A percentile compares a stretch with the other conserved stretches of the same genome.
Conservation (phyloP, 2,329 filamentous ascomycete genomes). For the Boeremia lycopersici region DNA sequence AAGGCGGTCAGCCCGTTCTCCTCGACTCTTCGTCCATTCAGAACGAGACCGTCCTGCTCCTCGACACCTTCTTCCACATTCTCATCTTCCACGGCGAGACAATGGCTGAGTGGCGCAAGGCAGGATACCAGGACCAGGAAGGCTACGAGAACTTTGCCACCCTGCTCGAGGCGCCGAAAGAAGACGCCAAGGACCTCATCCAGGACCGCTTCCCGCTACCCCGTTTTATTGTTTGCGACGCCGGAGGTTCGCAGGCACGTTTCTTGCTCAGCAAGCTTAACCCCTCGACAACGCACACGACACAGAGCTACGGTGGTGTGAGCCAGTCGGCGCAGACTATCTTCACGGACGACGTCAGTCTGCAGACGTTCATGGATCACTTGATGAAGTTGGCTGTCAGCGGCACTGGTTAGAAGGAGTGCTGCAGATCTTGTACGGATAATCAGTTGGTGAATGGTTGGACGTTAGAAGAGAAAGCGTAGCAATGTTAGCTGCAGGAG, state of each 20-base stretch:
- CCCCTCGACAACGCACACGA: constrained; percentile 95
- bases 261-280: constrained; percentile 98
- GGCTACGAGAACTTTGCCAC: constrained; percentile 95
- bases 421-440: not conserved
- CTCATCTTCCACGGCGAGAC: constrained; percentile 99
- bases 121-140: constrained; percentile 96
- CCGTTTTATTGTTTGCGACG: constrained; percentile 97
- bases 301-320: constrained; percentile 87
- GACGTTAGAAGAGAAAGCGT: not conserved
- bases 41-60: constrained; percentile 86
- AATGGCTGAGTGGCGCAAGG: constrained; percentile 96
- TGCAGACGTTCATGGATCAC: constrained; percentile 99
- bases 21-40: constrained; percentile 97
- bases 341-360: constrained; percentile 96
- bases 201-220: constrained; percentile 97
- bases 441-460: not conserved
- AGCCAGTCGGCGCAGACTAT: constrained; percentile 94
- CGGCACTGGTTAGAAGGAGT: constrained; percentile 36
- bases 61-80: constrained; percentile 99
- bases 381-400: constrained; percentile 78
- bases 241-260: constrained; percentile 95
- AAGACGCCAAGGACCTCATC: constrained; percentile 97
- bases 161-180: constrained; percentile 90
- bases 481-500: not conserved
- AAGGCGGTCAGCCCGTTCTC: constrained; percentile 89